A percentile compares a stretch with the other conserved stretches of the same genome.
These are phyloP conservation scores for Entomortierella parvispora DNA, from an alignment of 192 early-diverging fungal genomes.

Conservation along the genomic window DNA sequence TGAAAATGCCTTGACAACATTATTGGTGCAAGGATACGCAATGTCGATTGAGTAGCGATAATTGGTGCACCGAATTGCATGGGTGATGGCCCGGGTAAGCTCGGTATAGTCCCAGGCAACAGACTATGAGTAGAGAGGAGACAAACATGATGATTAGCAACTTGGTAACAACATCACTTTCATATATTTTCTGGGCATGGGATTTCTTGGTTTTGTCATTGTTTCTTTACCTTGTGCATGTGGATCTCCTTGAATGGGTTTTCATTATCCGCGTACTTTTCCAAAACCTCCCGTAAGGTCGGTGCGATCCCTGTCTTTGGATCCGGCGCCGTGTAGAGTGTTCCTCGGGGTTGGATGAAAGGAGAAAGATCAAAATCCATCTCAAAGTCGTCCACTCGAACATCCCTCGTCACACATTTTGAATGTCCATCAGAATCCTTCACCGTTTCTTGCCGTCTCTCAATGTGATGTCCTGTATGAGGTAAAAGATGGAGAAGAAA, in stretches of 20 bases:
- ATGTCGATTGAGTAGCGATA: conserved; percentile 34
- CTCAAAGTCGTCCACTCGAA: conserved; percentile 41
- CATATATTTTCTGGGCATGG: background rate
- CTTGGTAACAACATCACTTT: background rate
- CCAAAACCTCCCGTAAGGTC: conserved; percentile 38
- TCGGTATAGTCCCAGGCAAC: conserved; percentile 51
- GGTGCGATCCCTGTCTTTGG: conserved; percentile 18
- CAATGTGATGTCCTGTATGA: conserved; percentile 37
- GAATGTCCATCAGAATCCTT: conserved; percentile 25
- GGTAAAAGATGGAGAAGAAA: background rate
- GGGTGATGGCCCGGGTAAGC: conserved; percentile 45
- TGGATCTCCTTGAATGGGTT: conserved; percentile 54
- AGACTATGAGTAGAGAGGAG: background rate
- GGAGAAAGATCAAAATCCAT: conserved; percentile 50
- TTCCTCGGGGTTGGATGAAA: conserved; percentile 33
- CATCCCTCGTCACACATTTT: background rate
- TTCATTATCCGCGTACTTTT: conserved; percentile 44
- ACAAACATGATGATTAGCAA: background rate
- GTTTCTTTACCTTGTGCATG: conserved; percentile 51
- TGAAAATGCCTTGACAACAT: conserved; percentile 40
- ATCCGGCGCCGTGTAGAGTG: conserved; percentile 17
- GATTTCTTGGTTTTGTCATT: background rate
- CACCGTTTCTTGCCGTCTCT: conserved; percentile 6
- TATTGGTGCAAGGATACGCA: conserved; percentile 41
- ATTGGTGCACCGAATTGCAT: conserved; percentile 36